These are phyloP conservation scores for Schoenoplectus triqueter DNA, from an alignment of 202 grass and related monocot genomes.

Conservation along the genomic window DNA sequence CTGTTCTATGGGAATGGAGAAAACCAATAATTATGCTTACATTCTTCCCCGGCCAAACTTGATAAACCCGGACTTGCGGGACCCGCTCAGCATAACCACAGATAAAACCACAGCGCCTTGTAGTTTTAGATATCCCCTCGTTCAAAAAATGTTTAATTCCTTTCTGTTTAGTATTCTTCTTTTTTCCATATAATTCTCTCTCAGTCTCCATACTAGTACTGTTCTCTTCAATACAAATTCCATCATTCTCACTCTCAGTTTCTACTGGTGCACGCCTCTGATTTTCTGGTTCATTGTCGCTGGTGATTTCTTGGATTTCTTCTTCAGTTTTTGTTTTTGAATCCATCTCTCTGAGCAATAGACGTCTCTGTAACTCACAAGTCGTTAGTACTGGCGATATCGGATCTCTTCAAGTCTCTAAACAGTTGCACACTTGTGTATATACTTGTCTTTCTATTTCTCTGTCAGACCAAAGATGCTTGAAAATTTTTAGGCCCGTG, in stretches of 20 bases:
- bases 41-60: conserved; percentile 69
- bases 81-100: neutral
- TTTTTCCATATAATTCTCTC: neutral
- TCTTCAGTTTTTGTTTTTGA: conserved; percentile 8
- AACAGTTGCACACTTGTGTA: neutral
- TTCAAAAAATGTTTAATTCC: neutral
- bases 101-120: neutral
- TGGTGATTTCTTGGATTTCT: conserved; percentile 30
- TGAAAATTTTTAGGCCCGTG: no score
- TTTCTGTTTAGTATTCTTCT: neutral
- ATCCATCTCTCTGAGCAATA: conserved; percentile 26
- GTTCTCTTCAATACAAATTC: neutral
- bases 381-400: neutral
- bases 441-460: no score
- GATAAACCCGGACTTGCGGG: conserved; percentile 44
- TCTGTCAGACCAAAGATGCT: no score
- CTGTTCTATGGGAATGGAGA: no score
- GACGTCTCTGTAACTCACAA: neutral
- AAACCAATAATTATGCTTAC: conserved; percentile 32
- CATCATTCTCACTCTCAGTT: neutral
- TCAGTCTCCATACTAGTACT: neutral
- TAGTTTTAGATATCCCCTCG: neutral
- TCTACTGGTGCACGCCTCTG: no score
- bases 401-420: neutral
- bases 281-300: neutral